Conservation (phyloP, 2,329 filamentous ascomycete genomes). For the Fonsecaea pedrosoi region DNA sequence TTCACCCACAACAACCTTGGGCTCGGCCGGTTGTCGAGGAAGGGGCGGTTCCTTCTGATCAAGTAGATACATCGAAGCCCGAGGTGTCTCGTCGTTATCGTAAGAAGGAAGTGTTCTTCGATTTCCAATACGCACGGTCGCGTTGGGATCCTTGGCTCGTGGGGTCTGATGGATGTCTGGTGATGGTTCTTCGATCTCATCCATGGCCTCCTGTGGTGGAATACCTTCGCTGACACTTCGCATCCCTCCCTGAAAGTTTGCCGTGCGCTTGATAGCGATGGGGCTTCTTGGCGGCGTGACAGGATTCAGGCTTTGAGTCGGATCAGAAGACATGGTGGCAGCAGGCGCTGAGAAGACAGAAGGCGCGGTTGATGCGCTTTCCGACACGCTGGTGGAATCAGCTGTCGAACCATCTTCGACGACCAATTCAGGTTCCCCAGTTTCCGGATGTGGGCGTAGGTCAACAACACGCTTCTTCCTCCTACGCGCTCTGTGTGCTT, state of each 20-base stretch:
- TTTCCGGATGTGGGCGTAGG: constrained; percentile 49
- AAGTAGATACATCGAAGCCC: constrained; percentile 37
- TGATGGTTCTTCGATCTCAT: constrained; percentile 14
- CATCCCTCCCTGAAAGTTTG: constrained; percentile 6
- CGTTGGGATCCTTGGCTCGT: constrained; percentile 25
- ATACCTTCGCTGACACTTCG: constrained; percentile 31
- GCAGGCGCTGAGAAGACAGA: constrained; percentile 60
- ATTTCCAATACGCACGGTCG: constrained; percentile 34
- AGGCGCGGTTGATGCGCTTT: constrained; percentile 51
- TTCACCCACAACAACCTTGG: constrained; percentile 40
- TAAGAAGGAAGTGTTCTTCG: constrained; percentile 27
- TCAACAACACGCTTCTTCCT: constrained; percentile 59
- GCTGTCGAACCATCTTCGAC: constrained; percentile 50
- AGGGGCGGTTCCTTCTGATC: constrained; percentile 24
- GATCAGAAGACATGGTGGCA: constrained; percentile 52
- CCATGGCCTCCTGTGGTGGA: constrained; percentile 16
- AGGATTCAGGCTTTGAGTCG: constrained; percentile 64
- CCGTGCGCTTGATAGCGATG: constrained; percentile 5
- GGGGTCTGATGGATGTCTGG: constrained; percentile 21
- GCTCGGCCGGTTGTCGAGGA: constrained; percentile 41
- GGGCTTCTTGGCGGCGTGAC: constrained; percentile 61
- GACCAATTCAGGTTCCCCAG: constrained; percentile 50
- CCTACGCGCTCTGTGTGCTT: constrained; percentile 54
- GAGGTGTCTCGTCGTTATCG: constrained; percentile 37
- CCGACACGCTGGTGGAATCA: constrained; percentile 45